Conservation (phyloP, 2,329 filamentous ascomycete species). For the Sarocladium kiliense region DNA sequence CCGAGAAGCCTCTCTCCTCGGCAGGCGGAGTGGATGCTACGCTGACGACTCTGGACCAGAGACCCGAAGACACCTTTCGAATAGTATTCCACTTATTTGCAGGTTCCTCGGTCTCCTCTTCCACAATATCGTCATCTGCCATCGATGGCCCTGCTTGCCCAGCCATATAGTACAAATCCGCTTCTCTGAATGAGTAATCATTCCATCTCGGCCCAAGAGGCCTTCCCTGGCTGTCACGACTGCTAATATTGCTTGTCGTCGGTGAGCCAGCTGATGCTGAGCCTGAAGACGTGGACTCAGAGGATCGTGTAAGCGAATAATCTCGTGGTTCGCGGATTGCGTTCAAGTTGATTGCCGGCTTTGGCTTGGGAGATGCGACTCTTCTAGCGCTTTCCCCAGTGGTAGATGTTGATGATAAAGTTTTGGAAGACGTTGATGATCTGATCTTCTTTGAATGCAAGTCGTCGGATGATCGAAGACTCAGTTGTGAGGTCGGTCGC, state of each 20-base stretch:
- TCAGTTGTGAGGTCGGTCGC: neutral
- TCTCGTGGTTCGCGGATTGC: neutral
- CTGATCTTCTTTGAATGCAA: too few species aligned
- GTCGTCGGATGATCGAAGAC: neutral
- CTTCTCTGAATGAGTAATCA: neutral
- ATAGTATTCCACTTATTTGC: neutral
- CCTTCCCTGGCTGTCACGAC: neutral
- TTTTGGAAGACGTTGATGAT: neutral
- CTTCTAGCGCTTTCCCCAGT: neutral
- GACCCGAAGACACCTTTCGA: neutral
- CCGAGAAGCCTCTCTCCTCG: neutral
- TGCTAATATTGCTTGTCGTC: neutral
- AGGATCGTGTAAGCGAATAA: neutral
- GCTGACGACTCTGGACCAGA: neutral
- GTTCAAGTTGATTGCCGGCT: neutral
- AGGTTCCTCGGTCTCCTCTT: neutral
- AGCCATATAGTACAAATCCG: constrained; percentile 1
- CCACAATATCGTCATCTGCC: neutral
- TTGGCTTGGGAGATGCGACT: neutral
- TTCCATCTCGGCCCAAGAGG: neutral
- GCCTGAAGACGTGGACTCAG: neutral
- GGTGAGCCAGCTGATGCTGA: neutral
- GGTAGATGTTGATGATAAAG: neutral
- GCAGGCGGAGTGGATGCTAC: neutral
- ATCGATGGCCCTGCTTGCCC: neutral